Evolutionary conservation across 1,139 yeast genomes (phyloP).

Genomic region (Candida sp.): DNA sequence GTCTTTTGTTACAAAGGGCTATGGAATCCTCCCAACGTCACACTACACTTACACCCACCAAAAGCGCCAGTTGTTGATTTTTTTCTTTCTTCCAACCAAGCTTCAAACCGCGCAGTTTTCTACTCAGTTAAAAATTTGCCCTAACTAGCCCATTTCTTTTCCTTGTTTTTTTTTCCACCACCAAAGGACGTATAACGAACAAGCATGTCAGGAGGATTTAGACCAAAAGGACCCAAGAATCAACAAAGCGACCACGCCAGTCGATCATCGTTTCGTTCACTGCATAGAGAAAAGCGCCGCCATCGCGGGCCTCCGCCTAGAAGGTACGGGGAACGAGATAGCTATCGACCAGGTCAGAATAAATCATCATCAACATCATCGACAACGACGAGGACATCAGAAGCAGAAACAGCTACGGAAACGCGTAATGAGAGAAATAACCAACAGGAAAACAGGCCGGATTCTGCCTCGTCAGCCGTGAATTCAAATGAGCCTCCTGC

Average conservation of each 20-base stretch:
- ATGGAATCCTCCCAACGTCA: background rate
- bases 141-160: background rate
- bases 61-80: background rate
- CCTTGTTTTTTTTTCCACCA: background rate
- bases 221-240: constrained; percentile 23
- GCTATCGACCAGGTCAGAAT: constrained; percentile 13
- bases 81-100: background rate
- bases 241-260: constrained; percentile 6
- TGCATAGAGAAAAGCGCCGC: constrained; percentile 2
- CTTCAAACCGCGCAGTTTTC: background rate
- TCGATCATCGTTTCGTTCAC: constrained; percentile 7
- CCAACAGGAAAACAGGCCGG: constrained; percentile 14
- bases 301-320: constrained; percentile 20
- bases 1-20: background rate
- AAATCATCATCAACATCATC: constrained; percentile 2
- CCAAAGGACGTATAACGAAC: too few species aligned
- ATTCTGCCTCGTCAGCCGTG: constrained; percentile 4
- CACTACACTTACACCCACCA: background rate
- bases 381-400: background rate
- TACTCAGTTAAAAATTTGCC: background rate
- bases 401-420: background rate
- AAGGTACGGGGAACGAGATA: constrained; percentile 18
- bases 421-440: constrained; percentile 13
- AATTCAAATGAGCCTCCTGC: background rate
- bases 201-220: constrained; percentile 46